These are phyloP conservation scores for Ophiostoma sp. DNA, from an alignment of 2,329 filamentous ascomycete genomes.

Conservation along the genomic window DNA sequence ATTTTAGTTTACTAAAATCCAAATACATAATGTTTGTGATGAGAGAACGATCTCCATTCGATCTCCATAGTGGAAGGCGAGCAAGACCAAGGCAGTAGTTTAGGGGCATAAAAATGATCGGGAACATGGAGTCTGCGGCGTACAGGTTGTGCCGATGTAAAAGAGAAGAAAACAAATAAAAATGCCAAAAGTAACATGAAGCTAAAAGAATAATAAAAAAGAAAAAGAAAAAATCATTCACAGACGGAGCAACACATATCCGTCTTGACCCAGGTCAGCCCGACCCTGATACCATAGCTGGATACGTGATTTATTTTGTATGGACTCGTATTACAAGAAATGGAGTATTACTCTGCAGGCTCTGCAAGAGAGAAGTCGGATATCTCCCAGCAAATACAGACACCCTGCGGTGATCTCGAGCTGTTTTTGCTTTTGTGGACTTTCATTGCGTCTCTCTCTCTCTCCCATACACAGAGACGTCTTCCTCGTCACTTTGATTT, in stretches of 20 bases:
- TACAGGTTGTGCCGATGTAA: background rate
- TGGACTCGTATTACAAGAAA: background rate
- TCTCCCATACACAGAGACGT: too few relatives aligned
- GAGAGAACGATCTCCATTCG: background rate
- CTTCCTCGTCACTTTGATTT: background rate
- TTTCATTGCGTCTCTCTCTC: too few relatives aligned
- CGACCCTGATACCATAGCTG: background rate
- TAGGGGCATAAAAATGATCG: background rate
- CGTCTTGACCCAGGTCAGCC: background rate
- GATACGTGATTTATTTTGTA: background rate
- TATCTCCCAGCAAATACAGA: background rate
- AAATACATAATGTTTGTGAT: background rate
- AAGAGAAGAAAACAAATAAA: background rate
- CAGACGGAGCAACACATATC: background rate
- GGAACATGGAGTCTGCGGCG: background rate
- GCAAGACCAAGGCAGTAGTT: background rate
- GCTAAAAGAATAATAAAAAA: background rate
- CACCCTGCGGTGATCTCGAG: background rate
- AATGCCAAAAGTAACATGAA: too few relatives aligned
- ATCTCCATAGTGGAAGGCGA: constrained; percentile 12
- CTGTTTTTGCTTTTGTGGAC: too few relatives aligned
- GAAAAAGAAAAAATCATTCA: background rate
- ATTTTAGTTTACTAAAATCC: background rate
- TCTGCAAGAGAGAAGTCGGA: background rate
- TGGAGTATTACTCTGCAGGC: background rate